Evolutionary conservation across 2,329 filamentous ascomycete species (phyloP).

Genomic region (Alternaria incomplexa): DNA sequence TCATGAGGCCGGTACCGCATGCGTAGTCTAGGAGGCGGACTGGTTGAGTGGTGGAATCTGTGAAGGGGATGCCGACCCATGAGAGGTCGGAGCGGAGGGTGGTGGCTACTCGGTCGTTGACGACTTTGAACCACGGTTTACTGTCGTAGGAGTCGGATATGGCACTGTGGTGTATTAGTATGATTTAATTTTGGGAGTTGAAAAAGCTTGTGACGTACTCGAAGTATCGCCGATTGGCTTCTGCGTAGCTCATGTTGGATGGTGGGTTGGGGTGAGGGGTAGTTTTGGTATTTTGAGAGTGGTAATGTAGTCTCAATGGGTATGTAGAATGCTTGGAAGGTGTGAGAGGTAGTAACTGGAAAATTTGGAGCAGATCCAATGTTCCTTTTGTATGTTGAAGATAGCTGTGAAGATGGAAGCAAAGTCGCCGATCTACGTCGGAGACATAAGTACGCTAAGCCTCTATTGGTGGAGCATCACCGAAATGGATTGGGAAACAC

Average conservation of each 20-base stretch:
- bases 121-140: slow-evolving; percentile 59
- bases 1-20: slow-evolving; percentile 1
- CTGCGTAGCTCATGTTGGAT: slow-evolving; percentile 37
- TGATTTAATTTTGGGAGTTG: no score
- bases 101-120: slow-evolving; percentile 60
- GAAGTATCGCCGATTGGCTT: slow-evolving; percentile 46
- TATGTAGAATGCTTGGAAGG: neutral
- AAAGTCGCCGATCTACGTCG: slow-evolving; percentile 25
- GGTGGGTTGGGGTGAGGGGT: neutral
- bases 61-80: slow-evolving; percentile 69
- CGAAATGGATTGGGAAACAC: neutral
- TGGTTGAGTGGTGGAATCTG: slow-evolving; percentile 32
- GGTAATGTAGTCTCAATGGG: neutral
- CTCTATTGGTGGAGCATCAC: slow-evolving; percentile 21
- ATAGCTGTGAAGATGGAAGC: neutral
- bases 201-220: slow-evolving; percentile 22
- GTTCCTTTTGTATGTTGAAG: neutral
- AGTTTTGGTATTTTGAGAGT: neutral
- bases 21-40: slow-evolving; percentile 45
- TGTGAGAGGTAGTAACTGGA: neutral
- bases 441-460: slow-evolving; percentile 16
- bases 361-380: neutral
- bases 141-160: slow-evolving; percentile 63
- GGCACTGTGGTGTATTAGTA: slow-evolving; percentile 47
- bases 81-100: slow-evolving; percentile 61